phyloP scores from a whole-genome alignment of 257 asterid genomes.

The Lycium barbarum region DNA sequence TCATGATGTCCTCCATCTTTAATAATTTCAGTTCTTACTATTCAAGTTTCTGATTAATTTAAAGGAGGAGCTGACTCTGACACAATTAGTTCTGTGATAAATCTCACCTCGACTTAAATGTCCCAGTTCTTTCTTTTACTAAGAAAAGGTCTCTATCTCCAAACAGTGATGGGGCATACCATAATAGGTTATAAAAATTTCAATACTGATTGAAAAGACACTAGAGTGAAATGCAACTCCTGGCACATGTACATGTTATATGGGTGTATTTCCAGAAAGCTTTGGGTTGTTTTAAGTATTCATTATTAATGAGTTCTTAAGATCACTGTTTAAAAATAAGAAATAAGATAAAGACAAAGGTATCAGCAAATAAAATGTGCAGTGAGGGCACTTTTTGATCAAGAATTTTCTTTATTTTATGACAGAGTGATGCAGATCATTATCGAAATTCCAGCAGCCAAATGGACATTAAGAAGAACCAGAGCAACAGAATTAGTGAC shows the following conservation, averaged over 20 bases:
- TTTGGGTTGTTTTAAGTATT: neutral
- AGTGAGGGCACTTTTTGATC: constrained; percentile 27
- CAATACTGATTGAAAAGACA: neutral
- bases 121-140: neutral
- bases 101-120: neutral
- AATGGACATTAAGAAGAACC: constrained; percentile 50
- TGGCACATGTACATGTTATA: neutral
- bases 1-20: constrained; percentile 9
- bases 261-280: neutral
- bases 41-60: neutral
- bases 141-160: neutral
- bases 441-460: constrained; percentile 49
- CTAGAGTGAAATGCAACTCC: neutral
- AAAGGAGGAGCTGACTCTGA: constrained; percentile 18
- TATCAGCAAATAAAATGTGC: constrained; percentile 24
- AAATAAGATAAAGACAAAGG: constrained; percentile 4
- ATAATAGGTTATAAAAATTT: neutral
- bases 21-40: neutral
- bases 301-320: neutral
- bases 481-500: constrained; percentile 43
- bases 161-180: neutral
- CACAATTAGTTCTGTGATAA: neutral
- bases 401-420: constrained; percentile 30
- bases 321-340: neutral
- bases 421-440: constrained; percentile 70